phyloP scores from a whole-genome alignment of 75 land plant species.

The Pinus albicaulis region DNA sequence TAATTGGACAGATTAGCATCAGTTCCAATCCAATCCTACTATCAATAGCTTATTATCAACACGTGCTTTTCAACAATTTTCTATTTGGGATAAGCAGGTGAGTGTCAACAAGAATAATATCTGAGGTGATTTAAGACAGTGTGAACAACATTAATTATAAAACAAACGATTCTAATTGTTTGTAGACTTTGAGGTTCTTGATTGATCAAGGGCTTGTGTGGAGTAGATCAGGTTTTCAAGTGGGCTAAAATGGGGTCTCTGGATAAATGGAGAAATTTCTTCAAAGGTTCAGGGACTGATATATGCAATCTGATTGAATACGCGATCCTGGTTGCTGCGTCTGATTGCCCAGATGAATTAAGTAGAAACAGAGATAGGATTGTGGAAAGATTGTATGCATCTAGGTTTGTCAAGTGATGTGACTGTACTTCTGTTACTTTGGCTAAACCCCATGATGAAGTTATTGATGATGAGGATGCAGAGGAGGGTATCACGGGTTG shows the following conservation, averaged over 20 bases:
- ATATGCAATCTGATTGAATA: constrained; percentile 31
- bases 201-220: too few relatives aligned
- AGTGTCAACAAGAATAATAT: too few relatives aligned
- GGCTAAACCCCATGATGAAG: not conserved
- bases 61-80: too few relatives aligned
- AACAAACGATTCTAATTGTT: too few relatives aligned
- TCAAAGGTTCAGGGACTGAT: constrained; percentile 25
- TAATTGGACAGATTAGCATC: too few relatives aligned
- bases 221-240: too few relatives aligned
- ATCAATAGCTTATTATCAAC: too few relatives aligned
- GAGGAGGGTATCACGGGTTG: constrained; percentile 7
- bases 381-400: constrained; percentile 34
- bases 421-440: not conserved
- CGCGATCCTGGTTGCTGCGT: constrained; percentile 27
- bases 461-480: constrained; percentile 1
- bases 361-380: constrained; percentile 23
- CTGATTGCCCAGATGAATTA: constrained; percentile 35
- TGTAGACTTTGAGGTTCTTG: too few relatives aligned
- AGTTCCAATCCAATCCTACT: too few relatives aligned
- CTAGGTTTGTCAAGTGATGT: not conserved
- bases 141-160: too few relatives aligned
- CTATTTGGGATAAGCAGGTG: too few relatives aligned
- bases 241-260: not conserved
- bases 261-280: constrained; percentile 30
- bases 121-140: too few relatives aligned